Evolutionary conservation across 768 basidiomycete genomes (phyloP), one percentile per base, ranked within the genome.

Genomic region (Boletus insuetus): DNA sequence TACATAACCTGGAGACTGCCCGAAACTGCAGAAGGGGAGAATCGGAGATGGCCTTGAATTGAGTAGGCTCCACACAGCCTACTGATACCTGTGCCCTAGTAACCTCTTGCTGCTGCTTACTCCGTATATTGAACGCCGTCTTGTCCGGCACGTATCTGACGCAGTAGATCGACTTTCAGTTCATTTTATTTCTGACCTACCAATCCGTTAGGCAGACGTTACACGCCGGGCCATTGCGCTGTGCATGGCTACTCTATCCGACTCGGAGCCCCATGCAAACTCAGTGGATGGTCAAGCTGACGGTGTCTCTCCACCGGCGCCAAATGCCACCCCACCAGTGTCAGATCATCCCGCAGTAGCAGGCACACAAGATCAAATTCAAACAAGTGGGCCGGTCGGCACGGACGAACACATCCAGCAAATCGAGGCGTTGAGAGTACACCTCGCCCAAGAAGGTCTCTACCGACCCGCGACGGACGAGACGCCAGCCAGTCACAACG

Each of bases 401-500:
- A 43, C 24, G 2, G 43, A 46, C 49, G 49, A 53, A 16, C 58
- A 45, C 19, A 20, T 41, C 10, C 52, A 46, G 16, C 49, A 62
- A 4, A 41, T 91, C 20, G 64, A 68, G 6, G 62, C 67, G 0
- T 87, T 91, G 77, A 87, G 82, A 64, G 62, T 73, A 13, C 74
- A 71, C 42, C 74, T 91, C 16, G 60, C 58, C 4, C 71, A 77
- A 24, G 78, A 79, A 3, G 72, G 75, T n/a, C 75, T 89, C 32
- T 90, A 86, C 67, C 67, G 55, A 6, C 75, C 77, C 16, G 54
- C 69, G 3, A 59, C 69, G 16, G 71, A 73, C 26, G 59, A 54
- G 1, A 48, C 44, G 29, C 62, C 57, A 16, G 74, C 85, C 0
- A 83, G 82, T 4, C 83, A 85, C 58, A 82, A 87, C 48, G 89